phyloP scores from a whole-genome alignment of 1,284 basidiomycete species.

The Austropuccinia psidii region DNA sequence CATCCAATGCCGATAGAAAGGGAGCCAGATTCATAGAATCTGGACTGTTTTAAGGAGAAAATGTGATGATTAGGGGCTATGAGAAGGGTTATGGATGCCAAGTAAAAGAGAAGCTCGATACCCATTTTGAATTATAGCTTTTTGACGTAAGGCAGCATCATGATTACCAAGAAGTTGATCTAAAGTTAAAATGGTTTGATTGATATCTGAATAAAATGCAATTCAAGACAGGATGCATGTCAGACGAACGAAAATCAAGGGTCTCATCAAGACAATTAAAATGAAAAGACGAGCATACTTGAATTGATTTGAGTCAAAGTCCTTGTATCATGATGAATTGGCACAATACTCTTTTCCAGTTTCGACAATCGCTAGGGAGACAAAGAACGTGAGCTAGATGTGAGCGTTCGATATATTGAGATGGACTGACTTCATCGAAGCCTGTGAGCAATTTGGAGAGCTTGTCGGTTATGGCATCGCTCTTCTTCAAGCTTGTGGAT shows the following conservation, averaged over 20 bases:
- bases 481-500: slow-evolving; percentile 12
- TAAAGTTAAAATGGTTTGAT: slow-evolving; percentile 11
- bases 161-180: slow-evolving; percentile 21
- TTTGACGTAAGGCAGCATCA: slow-evolving; percentile 27
- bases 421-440: slow-evolving; percentile 26
- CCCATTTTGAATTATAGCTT: slow-evolving; percentile 31
- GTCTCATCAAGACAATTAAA: neutral
- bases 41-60: neutral
- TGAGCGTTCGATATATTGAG: neutral
- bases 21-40: slow-evolving; percentile 15
- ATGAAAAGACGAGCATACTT: slow-evolving; percentile 3
- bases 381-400: neutral
- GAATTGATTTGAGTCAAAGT: slow-evolving; percentile 18
- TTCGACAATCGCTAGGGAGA: slow-evolving; percentile 12
- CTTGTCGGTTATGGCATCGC: slow-evolving; percentile 17
- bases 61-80: neutral
- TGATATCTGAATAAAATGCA: slow-evolving; percentile 11
- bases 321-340: slow-evolving; percentile 27
- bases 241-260: neutral
- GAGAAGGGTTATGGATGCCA: neutral
- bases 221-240: neutral
- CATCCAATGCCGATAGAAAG: slow-evolving; percentile 28
- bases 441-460: slow-evolving; percentile 17
- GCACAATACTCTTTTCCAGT: slow-evolving; percentile 21
- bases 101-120: neutral